These are phyloP conservation scores for Thermothelomyces thermophilus DNA, from an alignment of 2,329 filamentous ascomycete species.

Conservation along the genomic window DNA sequence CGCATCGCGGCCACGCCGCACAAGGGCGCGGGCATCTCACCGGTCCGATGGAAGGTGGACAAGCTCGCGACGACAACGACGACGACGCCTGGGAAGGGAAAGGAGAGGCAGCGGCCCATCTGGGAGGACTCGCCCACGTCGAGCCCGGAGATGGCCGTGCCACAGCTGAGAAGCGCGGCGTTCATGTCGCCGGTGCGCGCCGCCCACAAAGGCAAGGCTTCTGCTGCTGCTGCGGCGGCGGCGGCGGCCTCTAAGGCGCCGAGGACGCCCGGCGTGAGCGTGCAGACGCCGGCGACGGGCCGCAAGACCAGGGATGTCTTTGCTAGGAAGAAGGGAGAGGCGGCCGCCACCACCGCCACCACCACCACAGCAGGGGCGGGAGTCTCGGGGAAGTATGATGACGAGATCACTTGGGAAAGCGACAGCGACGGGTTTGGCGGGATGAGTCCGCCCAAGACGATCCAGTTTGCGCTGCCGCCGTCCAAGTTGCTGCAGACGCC, in stretches of 20 bases:
- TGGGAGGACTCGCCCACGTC: slow-evolving; percentile 58
- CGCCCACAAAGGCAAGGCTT: slow-evolving; percentile 35
- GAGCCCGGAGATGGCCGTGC: slow-evolving; percentile 71
- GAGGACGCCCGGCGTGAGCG: slow-evolving; percentile 75
- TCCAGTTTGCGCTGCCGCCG: slow-evolving; percentile 75
- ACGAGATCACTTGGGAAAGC: slow-evolving; percentile 67
- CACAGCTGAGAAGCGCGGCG: slow-evolving; percentile 75
- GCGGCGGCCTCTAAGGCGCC: slow-evolving; percentile 36
- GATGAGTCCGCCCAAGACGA: slow-evolving; percentile 89
- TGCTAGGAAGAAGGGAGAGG: slow-evolving; percentile 24
- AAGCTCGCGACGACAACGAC: slow-evolving; percentile 14
- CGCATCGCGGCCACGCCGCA: slow-evolving; percentile 88
- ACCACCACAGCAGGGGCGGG: no score
- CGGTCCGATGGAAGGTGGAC: slow-evolving; percentile 36
- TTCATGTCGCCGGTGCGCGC: slow-evolving; percentile 66
- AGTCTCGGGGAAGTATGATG: slow-evolving; percentile 29
- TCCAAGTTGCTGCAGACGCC: slow-evolving; percentile 75
- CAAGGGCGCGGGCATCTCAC: slow-evolving; percentile 40
- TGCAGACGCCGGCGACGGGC: slow-evolving; percentile 64
- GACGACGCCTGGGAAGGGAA: slow-evolving; percentile 18
- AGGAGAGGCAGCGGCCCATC: slow-evolving; percentile 28
- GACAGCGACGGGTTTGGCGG: slow-evolving; percentile 65
- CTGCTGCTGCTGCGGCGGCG: no score
- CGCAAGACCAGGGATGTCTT: slow-evolving; percentile 45
- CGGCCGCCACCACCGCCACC: neutral